phyloP scores from a whole-genome alignment of 2,329 filamentous ascomycete genomes.

The Paecilomyces sp. region DNA sequence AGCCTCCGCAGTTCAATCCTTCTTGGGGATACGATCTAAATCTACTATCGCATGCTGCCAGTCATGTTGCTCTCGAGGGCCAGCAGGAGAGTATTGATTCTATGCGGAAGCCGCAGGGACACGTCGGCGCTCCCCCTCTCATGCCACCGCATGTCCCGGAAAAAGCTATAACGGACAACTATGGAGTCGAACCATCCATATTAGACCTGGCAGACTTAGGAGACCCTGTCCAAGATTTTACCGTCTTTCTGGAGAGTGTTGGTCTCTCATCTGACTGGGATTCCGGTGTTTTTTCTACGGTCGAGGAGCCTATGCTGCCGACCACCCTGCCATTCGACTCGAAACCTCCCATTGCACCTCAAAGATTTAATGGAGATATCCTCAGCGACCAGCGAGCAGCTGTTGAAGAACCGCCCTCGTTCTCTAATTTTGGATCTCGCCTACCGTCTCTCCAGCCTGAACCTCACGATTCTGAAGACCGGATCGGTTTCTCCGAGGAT shows the following conservation, averaged over 20 bases:
- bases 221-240: constrained; percentile 44
- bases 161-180: constrained; percentile 33
- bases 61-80: constrained; percentile 41
- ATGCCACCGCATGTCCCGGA: constrained; percentile 24
- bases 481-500: constrained; percentile 35
- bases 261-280: constrained; percentile 44
- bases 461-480: constrained; percentile 37
- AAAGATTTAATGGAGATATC: constrained; percentile 32
- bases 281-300: constrained; percentile 38
- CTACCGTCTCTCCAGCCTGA: constrained; percentile 42
- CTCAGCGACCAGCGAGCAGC: constrained; percentile 30
- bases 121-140: constrained; percentile 28
- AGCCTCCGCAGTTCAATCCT: constrained; percentile 40
- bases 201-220: constrained; percentile 40
- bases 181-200: constrained; percentile 38
- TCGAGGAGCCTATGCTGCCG: constrained; percentile 32
- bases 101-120: constrained; percentile 26
- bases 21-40: constrained; percentile 46
- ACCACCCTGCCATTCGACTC: constrained; percentile 29
- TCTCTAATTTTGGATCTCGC: constrained; percentile 43
- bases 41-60: constrained; percentile 41
- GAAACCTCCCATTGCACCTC: constrained; percentile 19
- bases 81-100: constrained; percentile 35
- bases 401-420: constrained; percentile 36
- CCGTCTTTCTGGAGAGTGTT: constrained; percentile 42